Conservation (phyloP, 148 eudicot genomes). For the Cornus florida region DNA sequence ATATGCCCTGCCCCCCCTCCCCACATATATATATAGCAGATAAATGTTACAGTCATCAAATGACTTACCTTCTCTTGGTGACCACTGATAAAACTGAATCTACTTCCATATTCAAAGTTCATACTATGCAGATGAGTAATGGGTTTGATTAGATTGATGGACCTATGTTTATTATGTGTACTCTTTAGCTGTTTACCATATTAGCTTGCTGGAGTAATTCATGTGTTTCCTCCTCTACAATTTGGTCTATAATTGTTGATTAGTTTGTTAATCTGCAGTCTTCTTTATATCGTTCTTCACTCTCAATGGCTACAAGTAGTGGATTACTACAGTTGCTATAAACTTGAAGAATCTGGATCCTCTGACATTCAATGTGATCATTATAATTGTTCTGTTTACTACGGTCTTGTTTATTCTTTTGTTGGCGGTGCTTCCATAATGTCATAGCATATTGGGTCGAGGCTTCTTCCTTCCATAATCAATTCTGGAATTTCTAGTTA, state of each 20-base stretch:
- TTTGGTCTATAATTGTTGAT: background rate
- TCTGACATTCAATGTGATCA: background rate
- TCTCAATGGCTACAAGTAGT: background rate
- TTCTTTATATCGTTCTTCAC: background rate
- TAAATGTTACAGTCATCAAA: background rate
- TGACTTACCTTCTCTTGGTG: background rate
- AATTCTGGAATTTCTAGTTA: no score
- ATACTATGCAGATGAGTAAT: background rate
- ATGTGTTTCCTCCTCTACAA: background rate
- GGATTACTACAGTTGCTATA: background rate
- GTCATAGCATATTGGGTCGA: background rate
- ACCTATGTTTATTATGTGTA: background rate
- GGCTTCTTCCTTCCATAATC: background rate
- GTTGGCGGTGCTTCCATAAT: background rate
- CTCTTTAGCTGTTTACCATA: background rate
- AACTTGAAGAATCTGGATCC: background rate
- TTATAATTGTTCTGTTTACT: background rate
- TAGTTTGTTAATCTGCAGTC: background rate
- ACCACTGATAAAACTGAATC: no score
- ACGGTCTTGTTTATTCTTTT: background rate
- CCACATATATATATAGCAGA: no score
- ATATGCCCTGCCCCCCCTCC: no score
- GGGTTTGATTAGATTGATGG: background rate
- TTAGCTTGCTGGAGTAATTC: background rate
- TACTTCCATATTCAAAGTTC: conserved; percentile 1